Conservation (phyloP, 1,139 yeast genomes). For the Magnusiomyces paraingens region DNA sequence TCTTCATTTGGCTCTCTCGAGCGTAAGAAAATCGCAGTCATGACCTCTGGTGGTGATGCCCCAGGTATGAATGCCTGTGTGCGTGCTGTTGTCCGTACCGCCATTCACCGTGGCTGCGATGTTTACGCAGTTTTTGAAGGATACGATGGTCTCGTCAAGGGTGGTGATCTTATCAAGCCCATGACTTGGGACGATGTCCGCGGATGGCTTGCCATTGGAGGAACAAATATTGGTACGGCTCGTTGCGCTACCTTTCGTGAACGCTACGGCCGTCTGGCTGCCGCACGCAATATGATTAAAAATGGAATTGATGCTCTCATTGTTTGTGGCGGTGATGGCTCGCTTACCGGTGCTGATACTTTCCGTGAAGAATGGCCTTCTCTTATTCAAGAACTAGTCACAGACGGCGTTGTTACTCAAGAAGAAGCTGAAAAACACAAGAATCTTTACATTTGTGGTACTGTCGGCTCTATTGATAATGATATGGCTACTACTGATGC, state of each 20-base stretch:
- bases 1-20: background rate
- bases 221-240: conserved; percentile 95
- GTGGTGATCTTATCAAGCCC: conserved; percentile 73
- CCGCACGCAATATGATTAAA: conserved; percentile 75
- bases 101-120: conserved; percentile 83
- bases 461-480: conserved; percentile 95
- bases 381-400: conserved; percentile 61
- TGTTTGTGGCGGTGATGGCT: conserved; percentile 99
- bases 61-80: conserved; percentile 98
- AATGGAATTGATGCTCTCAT: conserved; percentile 92
- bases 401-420: conserved; percentile 46
- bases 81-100: conserved; percentile 88
- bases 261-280: conserved; percentile 72
- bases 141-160: conserved; percentile 77
- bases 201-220: conserved; percentile 87
- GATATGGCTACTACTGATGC: conserved; percentile 97
- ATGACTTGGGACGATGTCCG: conserved; percentile 92
- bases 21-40: conserved; percentile 70
- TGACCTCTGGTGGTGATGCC: conserved; percentile 98
- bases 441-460: conserved; percentile 83
- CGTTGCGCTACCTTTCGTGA: conserved; percentile 82
- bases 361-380: conserved; percentile 94
- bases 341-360: conserved; percentile 93
- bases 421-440: conserved; percentile 55
- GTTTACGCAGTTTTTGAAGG: conserved; percentile 95